Conservation (phyloP, 306 rosid species). For the Potentilla sterilis region DNA sequence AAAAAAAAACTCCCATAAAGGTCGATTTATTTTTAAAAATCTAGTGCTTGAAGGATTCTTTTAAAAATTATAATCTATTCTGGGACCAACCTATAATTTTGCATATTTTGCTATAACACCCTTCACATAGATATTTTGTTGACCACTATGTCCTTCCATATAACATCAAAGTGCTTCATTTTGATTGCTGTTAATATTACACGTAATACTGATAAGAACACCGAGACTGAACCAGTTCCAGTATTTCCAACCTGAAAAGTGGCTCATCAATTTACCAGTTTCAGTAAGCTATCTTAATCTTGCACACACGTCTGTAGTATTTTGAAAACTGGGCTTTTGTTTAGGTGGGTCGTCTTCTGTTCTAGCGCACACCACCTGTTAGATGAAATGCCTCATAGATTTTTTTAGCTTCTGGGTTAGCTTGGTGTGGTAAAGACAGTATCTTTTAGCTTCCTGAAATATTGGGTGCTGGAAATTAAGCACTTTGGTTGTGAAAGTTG, state of each 20-base stretch:
- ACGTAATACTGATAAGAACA: not conserved
- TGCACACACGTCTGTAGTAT: not conserved
- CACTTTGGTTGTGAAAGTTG: not conserved
- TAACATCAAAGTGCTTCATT: not conserved
- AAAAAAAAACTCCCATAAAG: not conserved
- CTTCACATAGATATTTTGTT: not conserved
- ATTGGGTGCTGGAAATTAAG: not conserved
- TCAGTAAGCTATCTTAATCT: constrained; percentile 1
- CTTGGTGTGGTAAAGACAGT: not conserved
- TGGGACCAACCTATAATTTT: not conserved
- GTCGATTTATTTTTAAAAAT: not conserved
- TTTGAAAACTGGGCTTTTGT: not conserved
- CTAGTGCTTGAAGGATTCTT: not conserved
- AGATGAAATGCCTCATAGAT: constrained; percentile 12
- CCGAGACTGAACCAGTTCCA: not conserved
- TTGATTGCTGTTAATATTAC: not conserved
- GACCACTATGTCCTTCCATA: constrained; percentile 4
- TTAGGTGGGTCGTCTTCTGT: not conserved
- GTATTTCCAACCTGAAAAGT: not conserved
- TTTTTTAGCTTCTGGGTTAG: not conserved
- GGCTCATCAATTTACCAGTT: not conserved
- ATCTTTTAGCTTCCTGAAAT: not conserved
- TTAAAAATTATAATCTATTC: no score
- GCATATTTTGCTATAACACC: not conserved
- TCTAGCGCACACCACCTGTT: not conserved